Base-by-base conservation (phyloP, 1,284 basidiomycete genomes). In the Sanguinoderma infundibulare region DNA sequence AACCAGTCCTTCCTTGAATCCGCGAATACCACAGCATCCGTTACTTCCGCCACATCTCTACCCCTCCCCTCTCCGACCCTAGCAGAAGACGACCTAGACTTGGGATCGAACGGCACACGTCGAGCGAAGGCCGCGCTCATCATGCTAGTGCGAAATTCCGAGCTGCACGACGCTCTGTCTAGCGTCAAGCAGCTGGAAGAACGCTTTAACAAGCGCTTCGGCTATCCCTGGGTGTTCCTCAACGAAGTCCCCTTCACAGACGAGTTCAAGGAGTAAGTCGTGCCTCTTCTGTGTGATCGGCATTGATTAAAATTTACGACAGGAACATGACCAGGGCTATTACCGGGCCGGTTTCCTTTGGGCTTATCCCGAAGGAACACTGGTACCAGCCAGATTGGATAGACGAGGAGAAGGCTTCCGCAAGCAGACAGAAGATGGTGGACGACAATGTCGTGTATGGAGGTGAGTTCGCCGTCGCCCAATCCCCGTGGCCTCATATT, bases 311-410 rank as follows among this genome's bases (percentile, higher is more conserved):
- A 30, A 8, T 47, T 7, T 20, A 20, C 35, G 10, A 22, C 56
- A 84, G 82, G 28, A 79, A 78, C 1, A 70, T 83, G 12, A 72
- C 72, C 6, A 74, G 76, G 12, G 59, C 81, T 28, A 77, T 74
- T 0, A 65, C 70, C 1, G 74, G 80, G 6, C 69, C 72, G 12
- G 72, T 81, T 3, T 71, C 79, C 46, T 85, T 82, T 60, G 83
- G 79, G 0, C 62, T 76, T 10, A 81, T 87, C n/a, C 81, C 86
- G 17, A 39, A 51, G 24, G 87, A 93, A 3, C 82, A 96, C 66
- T 98, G 96, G 96, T 79, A 83, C 65, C 95, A 97, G 72, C 95
- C 96, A 1, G 79, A 84, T 35, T 94, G 86, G 84, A 92, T 95
- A 65, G 87, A 94, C 69, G 92, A 96, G 76, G 82, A 82, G 4